Conservation (phyloP, 2,329 filamentous ascomycete species). For the Dactylellina drechsleri region DNA sequence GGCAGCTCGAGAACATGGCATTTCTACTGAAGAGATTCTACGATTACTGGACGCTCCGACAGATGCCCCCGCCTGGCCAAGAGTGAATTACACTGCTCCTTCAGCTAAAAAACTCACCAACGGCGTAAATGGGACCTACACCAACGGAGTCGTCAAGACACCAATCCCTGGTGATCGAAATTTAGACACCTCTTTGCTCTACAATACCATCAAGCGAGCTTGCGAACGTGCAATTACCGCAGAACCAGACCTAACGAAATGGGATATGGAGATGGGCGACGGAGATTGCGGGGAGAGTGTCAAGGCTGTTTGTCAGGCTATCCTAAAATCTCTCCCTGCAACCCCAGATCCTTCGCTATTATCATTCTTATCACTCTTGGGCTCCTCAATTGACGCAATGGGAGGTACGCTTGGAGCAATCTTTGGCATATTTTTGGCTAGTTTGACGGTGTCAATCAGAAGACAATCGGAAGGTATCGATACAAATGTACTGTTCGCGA, state of each 20-base stretch:
- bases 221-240: conserved; percentile 69
- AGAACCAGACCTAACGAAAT: conserved; percentile 74
- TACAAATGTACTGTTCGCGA: conserved; percentile 49
- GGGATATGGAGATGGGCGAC: conserved; percentile 84
- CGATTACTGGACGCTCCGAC: conserved; percentile 75
- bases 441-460: conserved; percentile 72
- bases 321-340: conserved; percentile 57
- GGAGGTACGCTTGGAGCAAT: conserved; percentile 72
- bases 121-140: conserved; percentile 60
- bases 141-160: conserved; percentile 66
- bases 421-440: conserved; percentile 87
- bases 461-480: conserved; percentile 44
- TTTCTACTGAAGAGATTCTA: conserved; percentile 66
- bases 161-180: conserved; percentile 16
- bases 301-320: conserved; percentile 83
- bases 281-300: conserved; percentile 89
- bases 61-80: conserved; percentile 74
- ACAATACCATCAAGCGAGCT: conserved; percentile 69
- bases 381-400: conserved; percentile 67
- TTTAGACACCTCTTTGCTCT: conserved; percentile 60
- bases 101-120: conserved; percentile 65
- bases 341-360: conserved; percentile 63
- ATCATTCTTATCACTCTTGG: conserved; percentile 63
- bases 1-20: conserved; percentile 67
- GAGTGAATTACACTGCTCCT: conserved; percentile 69